Base-by-base conservation (phyloP, 257 asterid genomes). In the Misopates orontium region DNA sequence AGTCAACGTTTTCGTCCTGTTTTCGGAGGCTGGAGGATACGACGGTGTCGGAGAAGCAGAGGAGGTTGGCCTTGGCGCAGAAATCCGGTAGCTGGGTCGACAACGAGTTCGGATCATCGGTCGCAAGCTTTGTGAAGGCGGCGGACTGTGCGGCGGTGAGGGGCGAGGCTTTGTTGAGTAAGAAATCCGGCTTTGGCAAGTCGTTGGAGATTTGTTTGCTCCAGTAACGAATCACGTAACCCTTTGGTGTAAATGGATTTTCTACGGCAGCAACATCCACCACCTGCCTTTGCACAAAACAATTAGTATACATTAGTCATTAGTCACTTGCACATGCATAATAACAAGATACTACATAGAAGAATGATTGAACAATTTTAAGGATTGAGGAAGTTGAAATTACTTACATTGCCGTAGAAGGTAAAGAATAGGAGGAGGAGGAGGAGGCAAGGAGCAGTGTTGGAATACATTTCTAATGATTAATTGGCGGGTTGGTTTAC, bases 191-290 rank as follows among this genome's bases (percentile, higher is more conserved):
- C 70, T 73, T 72, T 23, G 88, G 84, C 39, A 83, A 76, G 11
- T 78, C 82, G 68, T 80, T 83, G 4, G 93, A 78, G 79, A 87
- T 77, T 77, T 81, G 88, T 51, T 79, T 79, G 65, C 58, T 79
- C 95, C 92, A 85, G 78, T 87, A 87, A 4, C 95, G 91, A 31
- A 79, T 54, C 24, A 74, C 41, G 23, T 78, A 83, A 0, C 80
- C 88, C 67, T 74, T 83, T 0, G 92, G 93, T 8, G 95, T 85
- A 21, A 87, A 87, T 4, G 95, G 95, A 40, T 77, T 85, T 20
- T 60, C 66, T 39, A 49, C 66, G 64, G 64, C 64, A 10, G 49
- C 89, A 89, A 20, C 31, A 10, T 45, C 64, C 44, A 58, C 64
- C 64, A 48, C 49, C 31, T 58, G 36, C 2, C 6, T 6, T 2